Base-by-base conservation (phyloP, 2,329 filamentous ascomycete genomes). In the Lasiodiplodia theobromae region DNA sequence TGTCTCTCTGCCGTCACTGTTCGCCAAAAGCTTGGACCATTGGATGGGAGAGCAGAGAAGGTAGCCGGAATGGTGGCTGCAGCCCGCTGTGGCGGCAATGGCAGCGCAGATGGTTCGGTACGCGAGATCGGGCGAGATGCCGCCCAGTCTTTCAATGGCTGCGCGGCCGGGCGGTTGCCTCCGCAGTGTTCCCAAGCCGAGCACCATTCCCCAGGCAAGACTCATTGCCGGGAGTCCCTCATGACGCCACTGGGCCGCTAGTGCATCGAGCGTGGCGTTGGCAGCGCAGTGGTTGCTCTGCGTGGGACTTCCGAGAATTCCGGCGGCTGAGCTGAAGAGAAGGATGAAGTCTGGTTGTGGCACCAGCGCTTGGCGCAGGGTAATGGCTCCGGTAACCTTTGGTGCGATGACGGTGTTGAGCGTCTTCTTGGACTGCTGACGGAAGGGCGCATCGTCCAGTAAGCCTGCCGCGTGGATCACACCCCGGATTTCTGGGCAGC, bases 231-330 rank as follows among this genome's bases (percentile, higher is more conserved):
- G 18, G 1, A 51, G 47, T 4, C 21, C 21, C 8, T n/a, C 47
- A 18, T 23, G 7, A 1, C 47, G n/a, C 47, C 47, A 51, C 47
- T 51, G 18, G 11, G 4, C 16, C 3, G 47, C 71, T 28, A 77
- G 73, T 1, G 71, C 44, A 44, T 77, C 76, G 8, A 75, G 74
- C 68, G 74, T 76, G 2, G 71, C 69, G 69, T 85, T 85, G 2
- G 80, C 83, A 0, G 82, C 81, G 0, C 75, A 72, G 69, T 87
- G 87, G 70, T 81, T 83, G 4, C 77, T 70, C 70, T 87, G 84
- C 0, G 77, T 79, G 11, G 40, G 53, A 6, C 76, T 73, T 1
- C 77, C 77, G 12, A 73, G n/a, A 16, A 74, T 53, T 2, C 73
- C 72, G 0, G 69, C 67, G 1, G 73, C 25, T 0, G 76, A 79